Evolutionary conservation across 2,329 filamentous ascomycete species (phyloP), one percentile per base, ranked within the genome.

Genomic region (Neobulgaria alba): DNA sequence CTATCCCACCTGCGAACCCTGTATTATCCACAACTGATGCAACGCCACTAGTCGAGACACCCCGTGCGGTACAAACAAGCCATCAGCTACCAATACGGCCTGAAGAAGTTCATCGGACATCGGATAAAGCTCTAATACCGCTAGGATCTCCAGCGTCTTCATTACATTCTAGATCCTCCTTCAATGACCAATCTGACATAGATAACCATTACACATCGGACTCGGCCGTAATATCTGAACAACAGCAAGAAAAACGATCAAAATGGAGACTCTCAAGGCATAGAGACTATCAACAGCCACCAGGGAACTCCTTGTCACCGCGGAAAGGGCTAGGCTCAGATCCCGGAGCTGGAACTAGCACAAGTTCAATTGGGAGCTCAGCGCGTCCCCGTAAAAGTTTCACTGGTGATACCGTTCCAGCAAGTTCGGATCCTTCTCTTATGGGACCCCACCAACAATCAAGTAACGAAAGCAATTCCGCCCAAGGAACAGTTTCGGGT

Each of bases 151-250:
- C 85, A 0, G 77, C 84, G 1, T 77, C 80, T 2, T 94, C 88
- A 0, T 69, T 88, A 43, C 72, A 73, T 36, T 76, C 75, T 1
- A 72, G 72, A 33, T 75, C 74, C 1, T 78, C 74, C 2, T 77
- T 79, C 49, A 92, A 90, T 17, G 88, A 93, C 50, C 77, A 81
- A 16, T 94, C 87, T 0, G 88, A 95, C 57, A 59, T 79, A 20
- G 88, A 94, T 47, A 79, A 83, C 46, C 61, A 72, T 8, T 26
- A 26, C 12, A 26, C 23, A 26, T 26, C 23, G 23, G 85, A 88
- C 19, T 83, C 87, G 21, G 52, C 62, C 1, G 53, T 57, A 5
- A 47, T 51, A 23, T 55, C 60, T 15, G 67, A 76, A 10, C 79
- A 83, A 39, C 79, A 74, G 52, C 79, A 84, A 39, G 84, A 79